These are phyloP conservation scores for Saussurea involucrata DNA, from an alignment of 129 eudicot species.

Conservation along the genomic window DNA sequence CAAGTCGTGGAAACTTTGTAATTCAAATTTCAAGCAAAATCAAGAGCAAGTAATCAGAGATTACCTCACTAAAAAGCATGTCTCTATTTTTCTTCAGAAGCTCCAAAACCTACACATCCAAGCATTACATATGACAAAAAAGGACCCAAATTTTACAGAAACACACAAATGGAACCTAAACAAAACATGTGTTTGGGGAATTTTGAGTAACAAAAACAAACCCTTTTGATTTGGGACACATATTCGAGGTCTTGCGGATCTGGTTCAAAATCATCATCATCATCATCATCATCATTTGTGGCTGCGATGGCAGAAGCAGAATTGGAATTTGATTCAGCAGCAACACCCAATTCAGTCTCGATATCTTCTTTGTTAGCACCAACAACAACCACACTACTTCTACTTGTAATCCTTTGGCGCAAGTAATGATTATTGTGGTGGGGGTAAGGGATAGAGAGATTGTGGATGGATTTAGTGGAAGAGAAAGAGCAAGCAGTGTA, in stretches of 20 bases:
- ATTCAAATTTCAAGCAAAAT: background rate
- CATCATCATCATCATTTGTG: constrained; percentile 7
- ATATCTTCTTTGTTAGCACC: constrained; percentile 47
- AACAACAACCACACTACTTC: constrained; percentile 28
- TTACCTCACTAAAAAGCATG: constrained; percentile 88
- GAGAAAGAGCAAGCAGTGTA: constrained; percentile 11
- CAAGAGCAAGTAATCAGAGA: background rate
- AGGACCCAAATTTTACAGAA: background rate
- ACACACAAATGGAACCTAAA: background rate
- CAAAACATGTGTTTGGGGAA: background rate
- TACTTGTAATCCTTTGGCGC: constrained; percentile 11
- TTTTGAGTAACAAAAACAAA: background rate
- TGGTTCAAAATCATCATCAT: constrained; percentile 38
- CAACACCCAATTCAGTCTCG: constrained; percentile 24
- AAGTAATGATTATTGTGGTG: constrained; percentile 11
- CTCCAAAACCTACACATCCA: constrained; percentile 71
- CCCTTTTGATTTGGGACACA: constrained; percentile 68
- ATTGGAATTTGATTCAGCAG: constrained; percentile 33
- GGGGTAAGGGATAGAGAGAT: constrained; percentile 14
- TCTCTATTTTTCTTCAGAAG: constrained; percentile 87
- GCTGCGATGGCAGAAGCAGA: constrained; percentile 17
- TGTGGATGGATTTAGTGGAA: constrained; percentile 25
- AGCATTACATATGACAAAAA: background rate
- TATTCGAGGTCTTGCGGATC: constrained; percentile 88
- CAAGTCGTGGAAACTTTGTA: background rate